Evolutionary conservation across 306 rosid species (phyloP), one percentile per base, ranked within the genome.

Genomic region (Quercus glauca): DNA sequence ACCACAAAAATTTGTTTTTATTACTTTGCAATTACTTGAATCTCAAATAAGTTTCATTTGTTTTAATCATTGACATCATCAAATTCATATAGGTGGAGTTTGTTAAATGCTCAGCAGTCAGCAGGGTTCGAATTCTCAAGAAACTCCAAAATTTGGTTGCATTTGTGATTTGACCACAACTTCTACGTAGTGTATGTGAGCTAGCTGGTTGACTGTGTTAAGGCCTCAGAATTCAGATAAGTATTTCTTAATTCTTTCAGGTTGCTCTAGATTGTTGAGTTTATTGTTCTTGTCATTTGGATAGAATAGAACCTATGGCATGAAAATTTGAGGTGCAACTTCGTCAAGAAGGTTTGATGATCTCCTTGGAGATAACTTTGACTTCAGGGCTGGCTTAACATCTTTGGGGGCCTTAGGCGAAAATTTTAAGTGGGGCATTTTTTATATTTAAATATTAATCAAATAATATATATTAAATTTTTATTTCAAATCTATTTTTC

Each of bases 341-440:
- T 79, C 77, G 28, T 79, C 82, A 17, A 79, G 59, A 20, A 79
- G 82, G 82, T 68, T 72, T 79, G 23, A 79, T 29, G 63, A 11
- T 35, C 12, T 43, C 77, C 33, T 31, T 43, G 18, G 13, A 29
- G 17, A 45, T 57, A 23, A 43, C 49, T 58, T 58, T 60, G 37
- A 33, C 6, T 33, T 33, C 0, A 29, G 33, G 33, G 33, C 5
- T 1, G 5, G 5, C 5, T 29, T 0, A 29, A 29, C 33, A 29
- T 4, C 5, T 29, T 29, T 29, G 1, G 5, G 5, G 5, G 4
- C 2, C 5, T 4, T 29, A 4, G 33, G 5, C 5, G 5, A 29
- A 29, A 29, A 29, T 29, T 29, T 29, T 29, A 29, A 29, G 33
- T 29, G 33, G 1, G 33, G 4, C 5, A 29, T 4, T 29, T 29